Conservation (phyloP, 164 flowering plant genomes). For the Aristolochia fimbriata region DNA sequence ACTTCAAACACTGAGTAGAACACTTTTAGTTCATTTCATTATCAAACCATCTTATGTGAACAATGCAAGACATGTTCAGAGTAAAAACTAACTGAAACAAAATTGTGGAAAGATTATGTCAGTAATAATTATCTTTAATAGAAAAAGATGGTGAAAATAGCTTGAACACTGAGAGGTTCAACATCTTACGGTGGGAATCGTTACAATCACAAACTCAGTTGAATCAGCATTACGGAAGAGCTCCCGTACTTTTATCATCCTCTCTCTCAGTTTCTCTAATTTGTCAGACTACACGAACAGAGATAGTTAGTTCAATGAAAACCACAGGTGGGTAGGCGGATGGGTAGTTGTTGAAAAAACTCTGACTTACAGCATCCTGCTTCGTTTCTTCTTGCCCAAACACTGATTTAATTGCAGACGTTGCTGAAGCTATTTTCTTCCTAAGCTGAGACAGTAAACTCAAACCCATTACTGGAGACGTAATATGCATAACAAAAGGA, state of each 20-base stretch:
- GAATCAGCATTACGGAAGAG: constrained; percentile 69
- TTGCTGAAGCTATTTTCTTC: constrained; percentile 68
- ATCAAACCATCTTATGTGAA: too few species aligned
- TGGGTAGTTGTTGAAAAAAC: not conserved
- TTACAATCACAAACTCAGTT: constrained; percentile 84
- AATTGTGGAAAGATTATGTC: too few species aligned
- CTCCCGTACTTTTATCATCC: constrained; percentile 83
- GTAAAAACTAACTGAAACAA: too few species aligned
- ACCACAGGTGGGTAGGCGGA: too few species aligned
- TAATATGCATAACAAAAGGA: not conserved
- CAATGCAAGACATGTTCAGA: too few species aligned
- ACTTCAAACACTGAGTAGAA: too few species aligned
- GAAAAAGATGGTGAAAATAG: too few species aligned
- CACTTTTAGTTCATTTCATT: too few species aligned
- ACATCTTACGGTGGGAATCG: constrained; percentile 75
- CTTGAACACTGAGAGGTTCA: too few species aligned
- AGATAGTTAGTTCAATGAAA: not conserved
- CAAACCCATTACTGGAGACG: not conserved
- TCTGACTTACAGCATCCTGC: constrained; percentile 59
- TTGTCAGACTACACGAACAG: constrained; percentile 49
- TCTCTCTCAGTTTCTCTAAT: constrained; percentile 69
- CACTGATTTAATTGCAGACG: constrained; percentile 82
- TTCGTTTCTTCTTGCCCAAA: constrained; percentile 52
- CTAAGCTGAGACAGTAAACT: constrained; percentile 42
- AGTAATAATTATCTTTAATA: too few species aligned